Evolutionary conservation across 441 rosid species (phyloP), one percentile per base, ranked within the genome.

Genomic region (Isatis lusitanica): DNA sequence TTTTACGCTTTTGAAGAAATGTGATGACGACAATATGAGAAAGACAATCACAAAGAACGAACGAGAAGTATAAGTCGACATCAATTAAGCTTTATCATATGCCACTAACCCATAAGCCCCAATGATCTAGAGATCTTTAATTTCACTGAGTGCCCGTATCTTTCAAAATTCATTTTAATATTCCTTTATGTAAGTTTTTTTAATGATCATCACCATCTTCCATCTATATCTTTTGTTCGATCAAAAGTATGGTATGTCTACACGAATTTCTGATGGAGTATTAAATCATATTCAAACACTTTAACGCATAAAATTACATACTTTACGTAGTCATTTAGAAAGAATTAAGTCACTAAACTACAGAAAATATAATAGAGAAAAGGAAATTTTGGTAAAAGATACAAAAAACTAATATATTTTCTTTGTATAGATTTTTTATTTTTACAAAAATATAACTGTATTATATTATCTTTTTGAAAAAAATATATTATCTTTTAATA

Each of bases 1-100:
- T 60, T 67, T 40, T 59, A 42, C 5, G 30, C 56, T 60, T 51
- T 67, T 51, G 33, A 60, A 74, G 63, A 42, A 59, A 66, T 42
- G 68, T 66, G 77, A 74, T 68, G 40, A 52, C 46, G 56, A 67
- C 68, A 21, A 59, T 15, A 18, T 52, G 78, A 68, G 55, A 51
- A 21, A 52, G 78, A 75, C 78, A 43, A 61, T 75, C 78, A 68
- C 74, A 68, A 61, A 75, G 70, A 61, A 75, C 74, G 74, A 75
- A 68, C n/a, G 64, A 68, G 59, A 75, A 75, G 52, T 68, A 61
- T 52, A 21, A 61, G 59, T 75, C 64, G 30, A 68, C 65, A 63
- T 68, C 74, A 52, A 6, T 53, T 68, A 36, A 46, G 53, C 78
- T 68, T 68, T 75, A 52, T 30, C 51, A 64, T 68, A 47, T 52